These are phyloP conservation scores for Nannochloropsis granulata DNA, from an alignment of 108 stramenopile species.

Conservation along the genomic window DNA sequence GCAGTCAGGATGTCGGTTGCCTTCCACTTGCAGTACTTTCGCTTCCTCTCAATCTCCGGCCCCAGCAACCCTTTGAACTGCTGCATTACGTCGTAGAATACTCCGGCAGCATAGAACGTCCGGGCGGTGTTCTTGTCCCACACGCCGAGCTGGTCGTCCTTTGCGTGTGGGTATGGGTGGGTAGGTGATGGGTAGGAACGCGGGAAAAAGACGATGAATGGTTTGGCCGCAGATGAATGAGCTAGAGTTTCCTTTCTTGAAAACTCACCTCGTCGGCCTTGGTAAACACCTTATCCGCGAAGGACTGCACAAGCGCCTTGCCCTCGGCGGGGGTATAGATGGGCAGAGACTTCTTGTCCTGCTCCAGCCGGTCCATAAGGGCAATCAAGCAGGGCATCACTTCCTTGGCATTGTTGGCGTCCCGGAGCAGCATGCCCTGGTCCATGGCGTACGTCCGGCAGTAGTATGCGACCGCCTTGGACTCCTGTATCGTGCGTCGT, in stretches of 20 bases:
- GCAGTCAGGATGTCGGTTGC: conserved; percentile 29
- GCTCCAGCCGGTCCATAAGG: conserved; percentile 30
- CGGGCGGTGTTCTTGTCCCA: conserved; percentile 33
- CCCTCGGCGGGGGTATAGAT: conserved; percentile 4
- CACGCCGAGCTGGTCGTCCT: conserved; percentile 33
- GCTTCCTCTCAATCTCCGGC: conserved; percentile 8
- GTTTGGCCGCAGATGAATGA: too few species aligned
- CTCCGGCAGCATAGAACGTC: conserved; percentile 29
- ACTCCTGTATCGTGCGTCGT: background rate
- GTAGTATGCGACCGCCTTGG: conserved; percentile 34
- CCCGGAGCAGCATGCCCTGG: conserved; percentile 25
- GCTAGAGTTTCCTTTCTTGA: background rate
- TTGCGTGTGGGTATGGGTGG: background rate
- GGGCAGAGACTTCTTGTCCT: conserved; percentile 16
- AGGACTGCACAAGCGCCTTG: background rate
- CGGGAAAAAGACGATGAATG: background rate
- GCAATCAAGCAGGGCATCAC: conserved; percentile 9
- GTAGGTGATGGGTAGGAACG: background rate
- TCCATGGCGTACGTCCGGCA: conserved; percentile 32
- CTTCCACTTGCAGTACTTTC: conserved; percentile 36
- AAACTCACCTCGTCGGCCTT: conserved; percentile 12
- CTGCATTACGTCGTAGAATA: conserved; percentile 31
- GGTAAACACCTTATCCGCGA: conserved; percentile 16
- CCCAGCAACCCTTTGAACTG: conserved; percentile 26
- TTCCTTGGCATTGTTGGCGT: conserved; percentile 9